Conservation (phyloP, 2,329 filamentous ascomycete species). For the Lasiodiplodia gonubiensis region DNA sequence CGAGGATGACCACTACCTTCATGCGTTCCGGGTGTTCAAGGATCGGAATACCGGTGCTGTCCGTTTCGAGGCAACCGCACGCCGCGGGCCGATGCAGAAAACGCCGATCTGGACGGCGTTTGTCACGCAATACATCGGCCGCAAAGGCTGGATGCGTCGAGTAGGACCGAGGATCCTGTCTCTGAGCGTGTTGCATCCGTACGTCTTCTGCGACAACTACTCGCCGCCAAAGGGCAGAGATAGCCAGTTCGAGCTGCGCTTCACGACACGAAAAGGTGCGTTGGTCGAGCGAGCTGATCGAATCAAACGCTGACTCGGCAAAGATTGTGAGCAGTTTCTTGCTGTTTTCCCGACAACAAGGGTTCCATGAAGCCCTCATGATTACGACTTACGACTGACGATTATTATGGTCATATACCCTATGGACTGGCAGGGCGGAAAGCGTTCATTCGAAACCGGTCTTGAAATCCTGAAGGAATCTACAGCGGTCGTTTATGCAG, state of each 20-base stretch:
- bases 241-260: slow-evolving; percentile 22
- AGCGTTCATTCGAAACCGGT: not conserved
- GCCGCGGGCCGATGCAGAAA: slow-evolving; percentile 57
- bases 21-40: slow-evolving; percentile 61
- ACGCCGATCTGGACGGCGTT: slow-evolving; percentile 68
- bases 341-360: not conserved
- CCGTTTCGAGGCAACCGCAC: slow-evolving; percentile 62
- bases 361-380: not conserved
- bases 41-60: slow-evolving; percentile 59
- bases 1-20: slow-evolving; percentile 57
- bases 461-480: not conserved
- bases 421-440: slow-evolving; percentile 3
- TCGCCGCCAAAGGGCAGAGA: slow-evolving; percentile 39
- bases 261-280: slow-evolving; percentile 33
- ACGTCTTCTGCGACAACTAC: slow-evolving; percentile 61
- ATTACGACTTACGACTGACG: slow-evolving; percentile 3
- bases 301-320: not conserved
- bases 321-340: slow-evolving; percentile 22
- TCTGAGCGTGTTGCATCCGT: slow-evolving; percentile 58
- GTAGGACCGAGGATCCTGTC: slow-evolving; percentile 51
- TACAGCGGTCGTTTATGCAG: not conserved
- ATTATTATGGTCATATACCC: slow-evolving; percentile 9
- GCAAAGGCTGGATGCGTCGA: slow-evolving; percentile 56
- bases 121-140: slow-evolving; percentile 55
- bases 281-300: not conserved